Percentiles rank a stretch among this genome's conserved stretches.
phyloP scores from a whole-genome alignment of 1,139 yeast species.

The Yamadazyma conglobata region DNA sequence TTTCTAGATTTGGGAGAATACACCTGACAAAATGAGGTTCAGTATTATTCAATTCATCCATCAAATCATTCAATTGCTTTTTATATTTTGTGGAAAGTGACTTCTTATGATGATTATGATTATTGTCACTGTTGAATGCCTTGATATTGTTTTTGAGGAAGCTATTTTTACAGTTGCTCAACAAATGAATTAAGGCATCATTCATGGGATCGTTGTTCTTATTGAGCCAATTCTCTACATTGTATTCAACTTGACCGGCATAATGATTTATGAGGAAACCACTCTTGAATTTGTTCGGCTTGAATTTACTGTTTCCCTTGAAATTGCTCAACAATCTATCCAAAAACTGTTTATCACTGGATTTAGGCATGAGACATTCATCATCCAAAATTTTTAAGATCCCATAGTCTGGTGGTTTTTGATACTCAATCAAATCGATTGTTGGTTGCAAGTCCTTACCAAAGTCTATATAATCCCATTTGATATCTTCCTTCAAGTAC shows the following conservation, averaged over 20 bases:
- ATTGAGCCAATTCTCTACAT: conserved; percentile 89
- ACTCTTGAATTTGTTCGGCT: conserved; percentile 62
- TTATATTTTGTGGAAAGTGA: conserved; percentile 87
- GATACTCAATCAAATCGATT: conserved; percentile 77
- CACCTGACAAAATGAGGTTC: conserved; percentile 98
- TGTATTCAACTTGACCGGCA: conserved; percentile 93
- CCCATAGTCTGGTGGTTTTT: conserved; percentile 67
- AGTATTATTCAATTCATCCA: conserved; percentile 73
- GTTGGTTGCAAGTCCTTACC: conserved; percentile 97
- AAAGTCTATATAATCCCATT: conserved; percentile 95
- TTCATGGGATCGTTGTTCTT: conserved; percentile 93
- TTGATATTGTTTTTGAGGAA: conserved; percentile 30
- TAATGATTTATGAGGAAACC: conserved; percentile 86
- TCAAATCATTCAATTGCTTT: conserved; percentile 70
- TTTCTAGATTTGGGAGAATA: conserved; percentile 82
- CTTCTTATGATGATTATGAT: conserved; percentile 38
- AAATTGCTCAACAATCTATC: conserved; percentile 71
- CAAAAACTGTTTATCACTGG: conserved; percentile 78
- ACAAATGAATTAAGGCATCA: conserved; percentile 60
- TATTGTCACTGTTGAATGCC: conserved; percentile 16
- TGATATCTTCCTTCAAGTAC: conserved; percentile 86
- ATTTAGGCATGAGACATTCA: conserved; percentile 92
- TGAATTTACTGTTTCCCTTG: conserved; percentile 60
- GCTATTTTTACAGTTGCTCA: conserved; percentile 54
- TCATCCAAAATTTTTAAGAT: conserved; percentile 88